phyloP scores from a whole-genome alignment of 1,139 yeast genomes.

The Debaryomyces coudertii region DNA sequence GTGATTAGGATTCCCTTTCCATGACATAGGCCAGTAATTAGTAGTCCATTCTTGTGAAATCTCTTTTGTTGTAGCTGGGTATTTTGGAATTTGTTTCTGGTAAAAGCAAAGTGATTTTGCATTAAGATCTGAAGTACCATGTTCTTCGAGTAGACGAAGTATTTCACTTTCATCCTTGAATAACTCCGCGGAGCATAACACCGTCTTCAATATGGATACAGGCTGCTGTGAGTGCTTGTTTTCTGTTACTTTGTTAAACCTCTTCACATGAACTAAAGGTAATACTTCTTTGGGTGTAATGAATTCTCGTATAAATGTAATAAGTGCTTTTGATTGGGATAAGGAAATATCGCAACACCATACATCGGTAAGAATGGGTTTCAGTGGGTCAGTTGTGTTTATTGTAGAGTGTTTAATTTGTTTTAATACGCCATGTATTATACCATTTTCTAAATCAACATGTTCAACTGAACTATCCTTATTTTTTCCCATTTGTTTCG shows the following conservation, averaged over 20 bases:
- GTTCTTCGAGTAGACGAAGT: constrained; percentile 17
- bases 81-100: constrained; percentile 26
- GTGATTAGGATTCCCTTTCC: constrained; percentile 91
- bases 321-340: constrained; percentile 30
- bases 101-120: constrained; percentile 16
- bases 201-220: constrained; percentile 21
- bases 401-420: constrained; percentile 44
- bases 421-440: constrained; percentile 50
- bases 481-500: constrained; percentile 18
- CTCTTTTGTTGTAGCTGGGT: constrained; percentile 62
- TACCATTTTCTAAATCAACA: constrained; percentile 51
- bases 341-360: constrained; percentile 57
- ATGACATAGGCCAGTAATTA: constrained; percentile 80
- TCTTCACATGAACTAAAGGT: constrained; percentile 35
- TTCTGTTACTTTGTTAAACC: constrained; percentile 29
- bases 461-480: constrained; percentile 15
- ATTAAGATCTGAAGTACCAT: constrained; percentile 15
- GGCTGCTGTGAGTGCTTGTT: constrained; percentile 7
- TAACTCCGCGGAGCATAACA: constrained; percentile 32
- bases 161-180: constrained; percentile 21
- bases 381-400: constrained; percentile 28
- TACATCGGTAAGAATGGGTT: constrained; percentile 44
- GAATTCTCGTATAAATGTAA: constrained; percentile 30
- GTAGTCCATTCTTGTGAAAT: constrained; percentile 64
- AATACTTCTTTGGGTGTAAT: constrained; percentile 31